Evolutionary conservation across 2,329 filamentous ascomycete genomes (phyloP).

Genomic region (Tolypocladium endophyticum): DNA sequence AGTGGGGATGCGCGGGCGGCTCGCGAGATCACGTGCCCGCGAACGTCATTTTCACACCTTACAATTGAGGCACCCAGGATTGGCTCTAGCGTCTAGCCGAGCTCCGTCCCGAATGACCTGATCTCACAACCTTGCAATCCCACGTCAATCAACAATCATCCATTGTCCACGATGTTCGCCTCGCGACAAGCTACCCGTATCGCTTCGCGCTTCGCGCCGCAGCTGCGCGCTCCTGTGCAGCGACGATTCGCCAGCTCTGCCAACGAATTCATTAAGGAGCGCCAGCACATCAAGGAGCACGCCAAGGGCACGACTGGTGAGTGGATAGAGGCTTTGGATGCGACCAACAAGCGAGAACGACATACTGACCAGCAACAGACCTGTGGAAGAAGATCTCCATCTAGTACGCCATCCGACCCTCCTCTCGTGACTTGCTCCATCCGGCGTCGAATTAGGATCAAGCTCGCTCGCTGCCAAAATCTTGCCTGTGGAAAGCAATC

Average conservation of each 20-base stretch:
- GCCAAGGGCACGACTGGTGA: constrained; percentile 73
- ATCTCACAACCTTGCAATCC: constrained; percentile 18
- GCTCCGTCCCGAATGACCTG: constrained; percentile 22
- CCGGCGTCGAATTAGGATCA: not conserved
- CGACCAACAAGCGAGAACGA: not conserved
- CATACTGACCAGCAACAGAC: constrained; percentile 44
- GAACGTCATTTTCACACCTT: constrained; percentile 10
- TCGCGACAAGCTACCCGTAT: constrained; percentile 51
- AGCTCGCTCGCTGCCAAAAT: not conserved
- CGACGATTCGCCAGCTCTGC: constrained; percentile 62
- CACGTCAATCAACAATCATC: constrained; percentile 10
- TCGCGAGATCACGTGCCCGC: constrained; percentile 19
- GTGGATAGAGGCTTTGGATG: constrained; percentile 14
- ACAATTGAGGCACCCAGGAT: constrained; percentile 19
- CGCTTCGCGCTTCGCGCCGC: constrained; percentile 51
- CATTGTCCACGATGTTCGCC: constrained; percentile 46
- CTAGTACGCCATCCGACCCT: constrained; percentile 57
- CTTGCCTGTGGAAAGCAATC: not conserved
- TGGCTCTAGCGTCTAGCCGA: constrained; percentile 17
- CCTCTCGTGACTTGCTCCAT: not conserved
- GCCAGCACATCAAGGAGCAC: constrained; percentile 82
- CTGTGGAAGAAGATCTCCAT: constrained; percentile 94
- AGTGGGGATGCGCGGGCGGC: constrained; percentile 7
- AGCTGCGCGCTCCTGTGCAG: constrained; percentile 50
- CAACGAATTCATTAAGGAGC: constrained; percentile 90